Base-by-base conservation (phyloP, 208 protist species). In the Trypanosoma platydactyli region DNA sequence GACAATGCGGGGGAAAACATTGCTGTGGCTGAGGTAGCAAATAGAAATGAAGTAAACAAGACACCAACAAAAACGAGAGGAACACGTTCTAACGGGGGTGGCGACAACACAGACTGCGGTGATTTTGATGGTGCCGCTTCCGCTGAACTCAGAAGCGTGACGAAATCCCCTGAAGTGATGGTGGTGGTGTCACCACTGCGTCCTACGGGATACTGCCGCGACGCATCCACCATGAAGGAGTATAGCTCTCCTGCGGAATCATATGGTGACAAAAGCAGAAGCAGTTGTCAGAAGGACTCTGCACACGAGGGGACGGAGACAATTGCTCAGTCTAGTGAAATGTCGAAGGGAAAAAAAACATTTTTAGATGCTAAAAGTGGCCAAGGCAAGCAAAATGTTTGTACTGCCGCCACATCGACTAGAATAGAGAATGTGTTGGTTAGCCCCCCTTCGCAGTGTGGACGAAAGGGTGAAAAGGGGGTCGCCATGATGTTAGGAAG, bases 161-260 rank as follows among this genome's bases (percentile, higher is more conserved):
- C 52, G 51, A 4, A 35, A 0, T 68, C 63, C 20, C 63, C 63
- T 18, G 52, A 1, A 25, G 35, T 68, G 30, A 42, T 54, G 15
- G 53, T 68, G 0, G 59, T 64, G 18, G 38, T 59, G 12, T 35
- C 50, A 41, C 30, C 63, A 45, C 44, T 42, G 18, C 42, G 25
- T 35, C 11, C 16, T 16, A 22, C 52, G 51, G 41, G 25, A 41
- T 12, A 51, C 11, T 22, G 40, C 15, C 25, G 22, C 25, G 62
- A 68, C 35, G 38, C 38, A 16, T 15, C 62, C 30, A 59, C 51
- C 48, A 68, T 54, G 60, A 65, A 29, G 40, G 50, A 1, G 25
- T n/a, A 56, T 38, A 13, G 15, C 1, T 62, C 29, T 29, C 30
- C 53, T 24, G 27, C 50, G 7, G 3, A 5, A 25, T 20, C 22